Evolutionary conservation across 2,329 filamentous ascomycete species (phyloP), one percentile per base, ranked within the genome.

Genomic region (Calonectria multiphialidica): DNA sequence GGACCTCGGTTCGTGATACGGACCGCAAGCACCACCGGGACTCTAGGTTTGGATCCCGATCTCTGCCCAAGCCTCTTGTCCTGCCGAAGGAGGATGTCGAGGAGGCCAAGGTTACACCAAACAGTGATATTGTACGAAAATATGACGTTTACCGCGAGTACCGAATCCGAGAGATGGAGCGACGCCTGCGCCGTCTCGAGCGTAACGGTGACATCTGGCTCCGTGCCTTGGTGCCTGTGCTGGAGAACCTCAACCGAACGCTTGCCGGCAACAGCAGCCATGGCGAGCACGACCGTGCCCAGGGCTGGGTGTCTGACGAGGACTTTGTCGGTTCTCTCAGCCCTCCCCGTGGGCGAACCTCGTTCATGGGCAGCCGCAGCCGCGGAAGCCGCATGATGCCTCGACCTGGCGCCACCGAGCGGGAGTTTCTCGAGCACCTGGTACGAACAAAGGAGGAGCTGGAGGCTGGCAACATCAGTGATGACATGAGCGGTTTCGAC

Each of bases 161-260:
- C 23, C 86, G 84, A 9, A 79, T 87, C 18, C 82, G 82, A 28
- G 88, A 90, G 45, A 85, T 89, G 80, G 87, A 88, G 73, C 82
- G 82, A 13, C 84, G 88, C 1, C 78, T 89, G 15, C 83, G 84
- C 8, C 81, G 82, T 18, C 82, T 89, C 2, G 88, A 90, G 79
- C 82, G 83, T 18, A 86, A 87, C 61, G 84, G 86, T 47, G 86
- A 89, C 45, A 79, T 86, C 3, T 86, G 86, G 84, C 78, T 87
- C 49, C 81, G 83, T 16, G 84, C 86, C 2, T 77, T 89, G 30
- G 80, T 86, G 2, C 85, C 87, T 5, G 81, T 89, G 5, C 79
- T 89, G 45, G 84, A 87, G 42, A 85, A 83, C 37, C 80, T 89
- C 37, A 85, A 86, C 75, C 80, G 82, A 25, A 81, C 80, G 7